Base-by-base conservation (phyloP, 257 asterid genomes). In the Solanum arcanum region DNA sequence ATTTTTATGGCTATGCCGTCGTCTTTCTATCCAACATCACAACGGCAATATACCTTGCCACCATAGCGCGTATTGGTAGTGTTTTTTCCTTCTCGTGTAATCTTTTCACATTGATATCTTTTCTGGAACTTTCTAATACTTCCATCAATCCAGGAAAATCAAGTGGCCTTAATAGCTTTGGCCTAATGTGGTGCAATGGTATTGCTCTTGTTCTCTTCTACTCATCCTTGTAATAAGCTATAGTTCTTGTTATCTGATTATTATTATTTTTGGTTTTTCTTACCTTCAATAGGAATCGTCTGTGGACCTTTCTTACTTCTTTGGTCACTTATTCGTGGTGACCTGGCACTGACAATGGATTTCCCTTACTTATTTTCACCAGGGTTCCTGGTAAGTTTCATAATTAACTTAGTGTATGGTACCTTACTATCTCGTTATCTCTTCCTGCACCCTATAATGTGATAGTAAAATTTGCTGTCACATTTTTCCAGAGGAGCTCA, bases 111-210 rank as follows among this genome's bases (percentile, higher is more conserved):
- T 88, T 87, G 88, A 20, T 23, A 89, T 85, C 41, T 83, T 86
- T 83, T 41, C 33, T 29, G 83, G 76, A 74, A 62, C 83, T 85
- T 85, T 86, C 90, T 91, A 86, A 92, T 73, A 77, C 31, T 69
- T 49, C 86, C 80, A 70, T 77, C 35, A 59, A 16, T 69, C 89
- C 97, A 95, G 99, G 99, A 90, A 96, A 96, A 89, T 92, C 99
- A 78, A 93, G 98, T 84, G 98, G 98, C 78, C 99, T 96, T 89
- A 96, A 93, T 90, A 96, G 96, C 91, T 96, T 96, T 88, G 99
- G 99, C 76, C 98, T 96, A 72, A 96, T 96, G 99, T 96, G 99
- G 99, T 96, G 99, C 94, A 96, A 96, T 47, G 98, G 99, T 94
- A 89, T 72, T 86, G 39, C 83, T 73, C 42, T 47, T 47, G 93